Evolutionary conservation across 208 protist species (phyloP).

Genomic region (Borovskyia barvae): DNA sequence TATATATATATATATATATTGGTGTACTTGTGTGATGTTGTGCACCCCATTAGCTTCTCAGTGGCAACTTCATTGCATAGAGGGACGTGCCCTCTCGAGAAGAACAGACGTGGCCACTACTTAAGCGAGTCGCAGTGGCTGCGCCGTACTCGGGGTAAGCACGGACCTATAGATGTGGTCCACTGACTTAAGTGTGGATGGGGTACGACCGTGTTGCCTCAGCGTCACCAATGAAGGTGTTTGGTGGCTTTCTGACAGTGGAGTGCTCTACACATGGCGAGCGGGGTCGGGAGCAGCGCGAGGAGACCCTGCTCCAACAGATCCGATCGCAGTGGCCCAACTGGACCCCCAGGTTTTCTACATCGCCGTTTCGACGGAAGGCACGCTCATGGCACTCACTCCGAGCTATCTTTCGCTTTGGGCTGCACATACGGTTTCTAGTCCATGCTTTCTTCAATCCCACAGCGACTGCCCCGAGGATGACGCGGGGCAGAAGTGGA

Average conservation of each 20-base stretch:
- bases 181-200: slow-evolving; percentile 10
- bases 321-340: slow-evolving; percentile 13
- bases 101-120: no score
- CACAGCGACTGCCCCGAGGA: neutral
- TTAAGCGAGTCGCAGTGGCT: no score
- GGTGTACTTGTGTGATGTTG: slow-evolving; percentile 3
- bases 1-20: slow-evolving; percentile 10
- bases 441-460: slow-evolving; percentile 5
- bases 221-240: slow-evolving; percentile 12
- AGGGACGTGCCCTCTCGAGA: no score
- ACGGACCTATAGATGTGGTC: no score
- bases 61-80: no score
- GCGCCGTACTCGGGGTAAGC: no score
- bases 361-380: slow-evolving; percentile 4
- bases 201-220: slow-evolving; percentile 13
- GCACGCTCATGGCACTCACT: neutral
- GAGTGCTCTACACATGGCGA: slow-evolving; percentile 21
- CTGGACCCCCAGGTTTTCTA: slow-evolving; percentile 10
- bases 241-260: slow-evolving; percentile 23
- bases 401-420: no score
- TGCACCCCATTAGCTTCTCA: no score
- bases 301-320: slow-evolving; percentile 2
- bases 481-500: neutral
- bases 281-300: neutral
- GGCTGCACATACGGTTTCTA: no score